These are phyloP conservation scores for Candolleomyces efflorescens DNA, from an alignment of 768 basidiomycete genomes.

Conservation along the genomic window DNA sequence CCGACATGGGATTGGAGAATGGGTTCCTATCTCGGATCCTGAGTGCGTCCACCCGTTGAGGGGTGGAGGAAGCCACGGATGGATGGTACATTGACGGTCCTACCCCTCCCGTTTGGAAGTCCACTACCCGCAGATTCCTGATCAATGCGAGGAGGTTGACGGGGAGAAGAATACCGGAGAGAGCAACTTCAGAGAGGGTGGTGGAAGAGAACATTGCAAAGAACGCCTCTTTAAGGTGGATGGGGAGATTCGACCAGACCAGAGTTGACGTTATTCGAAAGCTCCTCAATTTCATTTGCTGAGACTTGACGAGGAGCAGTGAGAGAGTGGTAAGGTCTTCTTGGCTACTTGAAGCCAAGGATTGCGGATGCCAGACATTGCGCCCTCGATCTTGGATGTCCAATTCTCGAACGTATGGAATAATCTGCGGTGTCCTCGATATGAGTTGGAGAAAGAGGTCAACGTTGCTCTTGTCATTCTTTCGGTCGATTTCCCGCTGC, in stretches of 20 bases:
- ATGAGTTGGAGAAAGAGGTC: constrained; percentile 10
- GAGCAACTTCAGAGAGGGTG: constrained; percentile 1
- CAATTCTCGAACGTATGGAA: constrained; percentile 1
- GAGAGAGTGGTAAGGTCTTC: constrained; percentile 7
- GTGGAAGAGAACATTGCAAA: constrained; percentile 3
- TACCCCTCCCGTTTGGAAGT: constrained; percentile 9
- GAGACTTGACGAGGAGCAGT: constrained; percentile 5
- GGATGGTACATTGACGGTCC: constrained; percentile 1
- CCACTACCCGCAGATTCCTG: constrained; percentile 1
- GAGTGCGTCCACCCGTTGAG: constrained; percentile 1
- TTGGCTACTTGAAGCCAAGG: not conserved
- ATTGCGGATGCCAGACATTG: not conserved
- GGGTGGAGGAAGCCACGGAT: not conserved
- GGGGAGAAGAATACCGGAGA: constrained; percentile 5
- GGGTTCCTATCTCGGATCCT: constrained; percentile 7
- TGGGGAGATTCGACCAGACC: constrained; percentile 1
- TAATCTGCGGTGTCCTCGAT: not conserved
- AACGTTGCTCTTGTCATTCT: constrained; percentile 6
- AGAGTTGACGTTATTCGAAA: constrained; percentile 2
- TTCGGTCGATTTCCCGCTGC: constrained; percentile 4
- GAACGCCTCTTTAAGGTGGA: constrained; percentile 4
- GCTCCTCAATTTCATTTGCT: constrained; percentile 2
- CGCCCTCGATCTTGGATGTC: constrained; percentile 6
- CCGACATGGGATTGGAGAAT: constrained; percentile 2
- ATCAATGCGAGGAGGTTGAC: constrained; percentile 5